phyloP scores from a whole-genome alignment of 1,284 basidiomycete species.

The Phenoliferia sp. region DNA sequence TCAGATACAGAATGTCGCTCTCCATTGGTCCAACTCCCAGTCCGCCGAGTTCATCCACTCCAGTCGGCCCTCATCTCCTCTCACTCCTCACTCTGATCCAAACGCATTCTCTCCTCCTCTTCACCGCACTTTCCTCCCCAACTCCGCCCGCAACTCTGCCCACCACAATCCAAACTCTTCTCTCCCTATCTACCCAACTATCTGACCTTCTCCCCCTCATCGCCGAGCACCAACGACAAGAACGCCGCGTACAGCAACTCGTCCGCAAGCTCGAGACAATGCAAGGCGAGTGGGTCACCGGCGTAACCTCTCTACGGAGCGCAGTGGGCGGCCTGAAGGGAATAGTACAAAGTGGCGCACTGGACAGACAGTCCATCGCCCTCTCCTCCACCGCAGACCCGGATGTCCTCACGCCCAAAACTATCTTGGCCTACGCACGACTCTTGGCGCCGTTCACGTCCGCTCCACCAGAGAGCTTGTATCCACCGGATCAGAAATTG shows the following conservation, averaged over 20 bases:
- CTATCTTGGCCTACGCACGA: slow-evolving; percentile 34
- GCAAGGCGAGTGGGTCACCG: slow-evolving; percentile 1
- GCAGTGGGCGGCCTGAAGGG: slow-evolving; percentile 9
- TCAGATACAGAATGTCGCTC: no score
- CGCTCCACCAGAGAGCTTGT: slow-evolving; percentile 32
- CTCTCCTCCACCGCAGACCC: neutral
- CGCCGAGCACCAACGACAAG: slow-evolving; percentile 14
- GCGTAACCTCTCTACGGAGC: neutral
- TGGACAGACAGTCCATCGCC: slow-evolving; percentile 14
- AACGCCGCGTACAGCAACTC: slow-evolving; percentile 13
- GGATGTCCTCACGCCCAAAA: slow-evolving; percentile 15
- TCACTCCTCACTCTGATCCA: no score
- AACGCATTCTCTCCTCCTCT: slow-evolving; percentile 19
- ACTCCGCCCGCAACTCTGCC: neutral
- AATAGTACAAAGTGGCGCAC: slow-evolving; percentile 14
- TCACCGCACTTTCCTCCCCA: slow-evolving; percentile 13
- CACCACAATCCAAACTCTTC: slow-evolving; percentile 11
- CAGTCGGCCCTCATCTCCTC: no score
- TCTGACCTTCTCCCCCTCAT: slow-evolving; percentile 11
- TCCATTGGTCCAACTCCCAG: no score
- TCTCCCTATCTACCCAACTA: slow-evolving; percentile 15
- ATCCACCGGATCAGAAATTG: slow-evolving; percentile 14
- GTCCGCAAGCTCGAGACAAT: neutral
- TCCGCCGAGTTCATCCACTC: no score
- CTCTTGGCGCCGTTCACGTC: slow-evolving; percentile 38